These are phyloP conservation scores for Fusarium sp. DNA, from an alignment of 2,329 filamentous ascomycete species.

Conservation along the genomic window DNA sequence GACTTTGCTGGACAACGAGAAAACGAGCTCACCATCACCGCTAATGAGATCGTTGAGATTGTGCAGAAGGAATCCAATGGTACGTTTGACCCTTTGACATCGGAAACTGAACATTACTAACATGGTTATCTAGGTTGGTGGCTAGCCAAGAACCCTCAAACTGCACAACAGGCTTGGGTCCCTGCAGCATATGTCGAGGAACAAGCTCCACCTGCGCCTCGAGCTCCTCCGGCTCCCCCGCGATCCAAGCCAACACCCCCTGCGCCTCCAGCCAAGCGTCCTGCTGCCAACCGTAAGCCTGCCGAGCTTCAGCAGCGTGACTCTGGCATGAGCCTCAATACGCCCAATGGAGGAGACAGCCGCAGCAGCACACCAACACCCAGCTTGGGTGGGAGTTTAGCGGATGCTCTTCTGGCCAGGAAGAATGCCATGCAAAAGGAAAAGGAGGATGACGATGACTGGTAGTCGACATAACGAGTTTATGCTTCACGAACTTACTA, in stretches of 20 bases:
- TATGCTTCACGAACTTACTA: slow-evolving; percentile 39
- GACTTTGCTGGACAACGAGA: slow-evolving; percentile 87
- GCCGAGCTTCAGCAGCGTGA: slow-evolving; percentile 77
- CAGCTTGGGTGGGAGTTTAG: slow-evolving; percentile 77
- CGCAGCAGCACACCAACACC: slow-evolving; percentile 77
- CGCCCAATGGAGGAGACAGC: slow-evolving; percentile 67
- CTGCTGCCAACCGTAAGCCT: slow-evolving; percentile 77
- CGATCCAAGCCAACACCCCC: slow-evolving; percentile 77
- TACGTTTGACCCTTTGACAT: slow-evolving; percentile 58
- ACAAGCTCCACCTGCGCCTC: slow-evolving; percentile 70
- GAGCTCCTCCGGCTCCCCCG: slow-evolving; percentile 74
- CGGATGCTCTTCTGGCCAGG: slow-evolving; percentile 80
- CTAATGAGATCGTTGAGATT: slow-evolving; percentile 86
- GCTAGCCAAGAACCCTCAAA: slow-evolving; percentile 77
- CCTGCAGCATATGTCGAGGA: slow-evolving; percentile 96
- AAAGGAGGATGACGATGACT: slow-evolving; percentile 76
- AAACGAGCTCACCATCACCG: slow-evolving; percentile 84
- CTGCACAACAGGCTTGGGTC: slow-evolving; percentile 84
- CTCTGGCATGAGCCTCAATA: slow-evolving; percentile 71
- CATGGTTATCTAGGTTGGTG: slow-evolving; percentile 79
- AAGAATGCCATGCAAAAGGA: slow-evolving; percentile 80
- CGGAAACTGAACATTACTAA: slow-evolving; percentile 45
- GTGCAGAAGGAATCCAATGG: slow-evolving; percentile 96
- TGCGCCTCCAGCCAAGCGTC: slow-evolving; percentile 82
- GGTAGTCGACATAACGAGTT: slow-evolving; percentile 57